Base-by-base conservation (phyloP, 768 basidiomycete genomes). In the Lactarius hatsudake region DNA sequence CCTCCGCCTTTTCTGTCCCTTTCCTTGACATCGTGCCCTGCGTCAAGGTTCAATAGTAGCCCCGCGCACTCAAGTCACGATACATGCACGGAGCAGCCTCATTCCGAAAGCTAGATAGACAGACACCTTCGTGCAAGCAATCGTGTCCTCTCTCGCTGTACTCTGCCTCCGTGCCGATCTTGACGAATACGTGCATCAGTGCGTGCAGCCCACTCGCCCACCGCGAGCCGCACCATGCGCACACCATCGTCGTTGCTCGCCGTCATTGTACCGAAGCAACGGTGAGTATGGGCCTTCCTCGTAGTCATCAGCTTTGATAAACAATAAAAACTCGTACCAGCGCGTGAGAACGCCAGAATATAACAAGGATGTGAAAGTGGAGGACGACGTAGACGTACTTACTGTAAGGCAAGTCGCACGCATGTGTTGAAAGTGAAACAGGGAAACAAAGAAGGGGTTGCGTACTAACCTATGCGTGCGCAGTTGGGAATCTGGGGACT, bases 11-110 rank as follows among this genome's bases (percentile, higher is more conserved):
- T 36, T 36, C 34, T 0, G 26, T 17, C 42, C 3, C 26, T 7
- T n/a, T 75, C 42, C 64, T 66, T 42, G 73, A 78, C 68, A 26
- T 77, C 75, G 67, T 78, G 79, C 2, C 85, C 87, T 0, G 87
- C 80, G 0, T 90, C 90, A 55, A 78, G 75, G 70, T 86, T 83
- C 43, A 92, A 73, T 71, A 91, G 83, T 71, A 71, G 71, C 65
- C 73, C 3, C 83, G 75, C 1, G 8, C 34, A 34, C 12, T 92
- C 90, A 71, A 92, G 76, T 56, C 83, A 75, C 18, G 80, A 10
- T 15, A 71, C 71, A 0, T 80, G 74, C 1, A 76, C 76, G 69
- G 74, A 81, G 72, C 26, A 78, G 73, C 68, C 80, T 58, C 72
- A 68, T 20, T 69, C 78, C 72, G 61, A 71, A 67, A 73, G 77